A percentile compares a stretch with the other conserved stretches of the same genome.
Conservation (phyloP, 1,139 yeast species). For the Nakaseomyces delphensis region DNA sequence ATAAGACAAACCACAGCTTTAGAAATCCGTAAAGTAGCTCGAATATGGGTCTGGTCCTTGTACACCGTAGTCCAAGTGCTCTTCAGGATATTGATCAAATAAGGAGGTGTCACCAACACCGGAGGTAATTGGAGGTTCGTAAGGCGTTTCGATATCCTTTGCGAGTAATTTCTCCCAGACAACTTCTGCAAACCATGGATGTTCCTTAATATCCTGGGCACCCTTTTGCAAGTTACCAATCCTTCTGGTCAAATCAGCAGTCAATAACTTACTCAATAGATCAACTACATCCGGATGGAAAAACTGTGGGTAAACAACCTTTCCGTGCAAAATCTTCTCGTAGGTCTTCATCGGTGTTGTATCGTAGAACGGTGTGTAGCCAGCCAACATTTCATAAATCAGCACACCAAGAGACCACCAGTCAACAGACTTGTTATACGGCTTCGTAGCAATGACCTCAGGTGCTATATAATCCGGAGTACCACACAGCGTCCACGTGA, state of each 20-base stretch:
- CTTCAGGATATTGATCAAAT: slow-evolving; percentile 94
- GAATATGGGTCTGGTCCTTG: slow-evolving; percentile 78
- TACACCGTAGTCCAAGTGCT: slow-evolving; percentile 78
- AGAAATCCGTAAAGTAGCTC: slow-evolving; percentile 70
- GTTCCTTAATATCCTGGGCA: slow-evolving; percentile 78
- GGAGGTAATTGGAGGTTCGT: slow-evolving; percentile 93
- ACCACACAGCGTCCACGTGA: slow-evolving; percentile 94
- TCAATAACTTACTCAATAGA: slow-evolving; percentile 68
- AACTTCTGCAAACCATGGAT: slow-evolving; percentile 92
- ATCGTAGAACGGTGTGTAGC: slow-evolving; percentile 95
- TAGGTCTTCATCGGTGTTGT: slow-evolving; percentile 96
- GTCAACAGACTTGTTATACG: slow-evolving; percentile 93
- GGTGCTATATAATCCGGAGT: slow-evolving; percentile 99
- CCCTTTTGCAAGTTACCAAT: slow-evolving; percentile 90
- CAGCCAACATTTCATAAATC: slow-evolving; percentile 94
- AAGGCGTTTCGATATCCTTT: slow-evolving; percentile 93
- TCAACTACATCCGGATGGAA: slow-evolving; percentile 87
- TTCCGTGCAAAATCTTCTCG: slow-evolving; percentile 85
- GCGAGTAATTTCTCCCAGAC: slow-evolving; percentile 88
- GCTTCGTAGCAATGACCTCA: slow-evolving; percentile 92
- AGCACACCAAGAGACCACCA: slow-evolving; percentile 98
- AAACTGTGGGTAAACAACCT: slow-evolving; percentile 78
- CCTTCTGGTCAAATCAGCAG: slow-evolving; percentile 83
- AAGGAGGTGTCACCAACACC: slow-evolving; percentile 94
- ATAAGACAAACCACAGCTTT: no score